Conservation (phyloP, 2,329 filamentous ascomycete genomes). For the Penicillium freii region DNA sequence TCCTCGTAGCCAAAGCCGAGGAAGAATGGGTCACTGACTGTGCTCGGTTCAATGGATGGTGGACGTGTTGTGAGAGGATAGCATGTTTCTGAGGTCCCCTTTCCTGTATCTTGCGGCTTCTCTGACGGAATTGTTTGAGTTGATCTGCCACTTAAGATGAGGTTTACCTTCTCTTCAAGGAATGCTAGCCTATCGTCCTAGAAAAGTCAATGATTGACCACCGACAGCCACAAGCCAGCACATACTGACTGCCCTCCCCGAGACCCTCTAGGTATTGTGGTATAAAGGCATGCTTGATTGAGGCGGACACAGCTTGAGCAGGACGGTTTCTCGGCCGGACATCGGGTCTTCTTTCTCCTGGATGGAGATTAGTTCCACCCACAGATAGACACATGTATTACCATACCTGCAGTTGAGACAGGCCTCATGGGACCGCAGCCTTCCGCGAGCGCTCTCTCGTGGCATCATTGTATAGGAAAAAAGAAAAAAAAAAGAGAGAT, state of each 20-base stretch:
- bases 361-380: conserved; percentile 11
- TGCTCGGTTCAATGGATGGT: conserved; percentile 20
- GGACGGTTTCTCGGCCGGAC: conserved; percentile 52
- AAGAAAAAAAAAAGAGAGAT: not conserved
- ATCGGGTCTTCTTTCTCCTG: conserved; percentile 53
- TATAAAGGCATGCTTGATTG: conserved; percentile 50
- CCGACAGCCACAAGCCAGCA: not conserved
- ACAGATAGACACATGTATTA: not conserved
- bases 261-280: conserved; percentile 37
- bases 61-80: conserved; percentile 20
- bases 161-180: conserved; percentile 54
- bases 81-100: conserved; percentile 12
- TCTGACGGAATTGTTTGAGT: conserved; percentile 21
- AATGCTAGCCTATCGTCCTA: conserved; percentile 54
- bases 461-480: conserved; percentile 23
- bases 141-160: conserved; percentile 46
- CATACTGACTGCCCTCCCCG: conserved; percentile 48
- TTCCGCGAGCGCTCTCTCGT: conserved; percentile 30
- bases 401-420: conserved; percentile 50
- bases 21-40: conserved; percentile 22
- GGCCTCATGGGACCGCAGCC: conserved; percentile 36
- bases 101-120: not conserved
- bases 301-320: conserved; percentile 53
- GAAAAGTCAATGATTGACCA: conserved; percentile 1
- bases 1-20: conserved; percentile 27